These are phyloP conservation scores for Scedosporium boydii DNA, from an alignment of 2,329 filamentous ascomycete genomes.

Conservation along the genomic window DNA sequence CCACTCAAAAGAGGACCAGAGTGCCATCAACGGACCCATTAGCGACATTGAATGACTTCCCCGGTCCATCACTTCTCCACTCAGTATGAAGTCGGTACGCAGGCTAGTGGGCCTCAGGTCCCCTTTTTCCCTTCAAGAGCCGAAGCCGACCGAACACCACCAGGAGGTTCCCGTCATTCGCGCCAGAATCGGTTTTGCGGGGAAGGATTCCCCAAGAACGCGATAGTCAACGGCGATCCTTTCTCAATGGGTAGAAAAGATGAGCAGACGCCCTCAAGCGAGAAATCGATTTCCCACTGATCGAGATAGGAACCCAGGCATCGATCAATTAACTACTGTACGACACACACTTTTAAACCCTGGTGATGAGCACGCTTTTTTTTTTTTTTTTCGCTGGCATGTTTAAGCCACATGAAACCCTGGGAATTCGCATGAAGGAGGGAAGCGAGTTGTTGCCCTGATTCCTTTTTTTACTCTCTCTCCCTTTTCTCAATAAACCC, in stretches of 20 bases:
- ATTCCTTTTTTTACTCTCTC: neutral
- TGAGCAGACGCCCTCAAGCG: neutral
- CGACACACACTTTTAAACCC: neutral
- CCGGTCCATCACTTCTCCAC: neutral
- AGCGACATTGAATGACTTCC: too few species aligned
- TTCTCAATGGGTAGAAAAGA: neutral
- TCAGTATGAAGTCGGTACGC: neutral
- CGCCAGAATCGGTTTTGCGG: neutral
- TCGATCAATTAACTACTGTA: neutral
- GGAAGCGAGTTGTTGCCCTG: neutral
- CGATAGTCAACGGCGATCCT: neutral
- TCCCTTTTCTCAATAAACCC: neutral
- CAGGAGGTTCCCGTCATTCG: neutral
- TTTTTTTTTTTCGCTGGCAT: neutral
- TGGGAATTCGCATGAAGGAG: neutral
- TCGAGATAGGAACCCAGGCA: neutral
- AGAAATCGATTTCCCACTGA: neutral
- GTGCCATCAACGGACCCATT: too few species aligned
- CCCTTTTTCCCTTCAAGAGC: neutral
- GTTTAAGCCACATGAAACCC: neutral
- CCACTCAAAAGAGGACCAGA: too few species aligned
- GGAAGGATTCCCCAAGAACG: neutral
- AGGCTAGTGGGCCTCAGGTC: neutral
- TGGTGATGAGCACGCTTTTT: neutral
- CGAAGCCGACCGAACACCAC: neutral